Evolutionary conservation across 768 basidiomycete species (phyloP).

Genomic region (Suillus placidus): DNA sequence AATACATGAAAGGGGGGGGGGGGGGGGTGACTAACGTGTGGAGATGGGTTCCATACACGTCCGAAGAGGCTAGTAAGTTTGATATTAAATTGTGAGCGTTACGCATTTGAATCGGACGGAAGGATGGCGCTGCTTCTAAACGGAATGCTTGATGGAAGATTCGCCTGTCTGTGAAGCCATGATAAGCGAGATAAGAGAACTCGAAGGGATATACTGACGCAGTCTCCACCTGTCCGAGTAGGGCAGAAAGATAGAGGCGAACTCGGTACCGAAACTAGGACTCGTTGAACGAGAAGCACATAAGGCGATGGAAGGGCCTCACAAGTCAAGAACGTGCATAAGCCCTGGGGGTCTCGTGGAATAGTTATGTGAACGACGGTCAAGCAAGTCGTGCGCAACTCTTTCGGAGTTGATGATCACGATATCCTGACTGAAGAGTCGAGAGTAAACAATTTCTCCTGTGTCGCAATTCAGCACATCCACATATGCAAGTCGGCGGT

Average conservation of each 20-base stretch:
- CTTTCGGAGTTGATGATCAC: slow-evolving; percentile 30
- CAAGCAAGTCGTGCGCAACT: slow-evolving; percentile 27
- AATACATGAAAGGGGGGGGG: background rate
- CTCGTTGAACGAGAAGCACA: background rate
- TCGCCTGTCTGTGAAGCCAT: slow-evolving; percentile 19
- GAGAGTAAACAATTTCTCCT: slow-evolving; percentile 28
- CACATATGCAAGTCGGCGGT: background rate
- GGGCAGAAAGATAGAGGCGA: slow-evolving; percentile 27
- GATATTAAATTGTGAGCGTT: slow-evolving; percentile 35
- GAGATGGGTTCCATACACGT: slow-evolving; percentile 26
- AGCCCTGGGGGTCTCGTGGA: slow-evolving; percentile 27
- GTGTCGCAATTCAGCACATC: background rate
- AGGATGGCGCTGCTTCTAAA: slow-evolving; percentile 28
- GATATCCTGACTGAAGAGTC: slow-evolving; percentile 26
- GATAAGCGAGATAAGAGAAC: background rate
- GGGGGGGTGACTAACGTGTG: slow-evolving; percentile 17
- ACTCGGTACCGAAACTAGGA: slow-evolving; percentile 27
- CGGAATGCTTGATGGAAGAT: slow-evolving; percentile 42
- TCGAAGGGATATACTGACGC: slow-evolving; percentile 11
- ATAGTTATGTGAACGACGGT: slow-evolving; percentile 25
- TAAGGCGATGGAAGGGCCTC: background rate
- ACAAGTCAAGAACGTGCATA: slow-evolving; percentile 23
- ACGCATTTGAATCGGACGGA: slow-evolving; percentile 36
- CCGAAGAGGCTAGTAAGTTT: slow-evolving; percentile 27
- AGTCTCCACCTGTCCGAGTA: slow-evolving; percentile 33